Conservation (phyloP, 1,284 basidiomycete species). For the Inonotus hispidus region DNA sequence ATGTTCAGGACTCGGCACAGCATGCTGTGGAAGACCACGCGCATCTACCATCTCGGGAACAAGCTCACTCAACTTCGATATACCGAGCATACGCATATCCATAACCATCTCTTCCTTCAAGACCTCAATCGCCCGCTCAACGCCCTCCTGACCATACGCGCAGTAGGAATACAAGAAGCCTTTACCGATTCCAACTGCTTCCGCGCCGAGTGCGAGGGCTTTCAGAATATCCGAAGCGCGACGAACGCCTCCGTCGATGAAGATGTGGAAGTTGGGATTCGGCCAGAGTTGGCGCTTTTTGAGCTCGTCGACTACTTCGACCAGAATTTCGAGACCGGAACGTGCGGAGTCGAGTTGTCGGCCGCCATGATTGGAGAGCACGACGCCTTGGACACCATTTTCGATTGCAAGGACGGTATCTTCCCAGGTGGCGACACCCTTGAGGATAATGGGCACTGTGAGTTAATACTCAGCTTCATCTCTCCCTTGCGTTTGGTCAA, state of each 20-base stretch:
- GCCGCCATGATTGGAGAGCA: constrained; percentile 64
- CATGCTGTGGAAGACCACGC: constrained; percentile 35
- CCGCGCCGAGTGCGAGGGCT: constrained; percentile 65
- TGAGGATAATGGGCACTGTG: constrained; percentile 45
- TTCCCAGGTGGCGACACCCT: constrained; percentile 51
- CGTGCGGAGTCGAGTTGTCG: constrained; percentile 63
- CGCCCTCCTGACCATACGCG: constrained; percentile 59
- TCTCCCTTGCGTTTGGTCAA: not conserved
- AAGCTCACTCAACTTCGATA: constrained; percentile 42
- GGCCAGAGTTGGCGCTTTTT: constrained; percentile 42
- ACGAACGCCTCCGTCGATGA: constrained; percentile 68
- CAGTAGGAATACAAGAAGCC: constrained; percentile 63
- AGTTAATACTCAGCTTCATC: constrained; percentile 6
- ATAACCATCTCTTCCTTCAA: constrained; percentile 51
- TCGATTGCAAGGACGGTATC: constrained; percentile 65
- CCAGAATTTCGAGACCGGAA: constrained; percentile 61
- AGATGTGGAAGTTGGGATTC: constrained; percentile 53
- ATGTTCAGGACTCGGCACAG: constrained; percentile 37
- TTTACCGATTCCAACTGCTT: constrained; percentile 50
- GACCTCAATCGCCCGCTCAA: constrained; percentile 46
- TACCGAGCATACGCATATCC: constrained; percentile 48
- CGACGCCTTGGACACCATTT: constrained; percentile 57
- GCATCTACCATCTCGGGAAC: constrained; percentile 36
- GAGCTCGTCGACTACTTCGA: constrained; percentile 55
- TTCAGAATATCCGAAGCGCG: constrained; percentile 70